A percentile compares a stretch with the other conserved stretches of the same genome.
These are phyloP conservation scores for Hypomontagnella submonticulosa DNA, from an alignment of 495 filamentous ascomycete genomes.

Conservation along the genomic window DNA sequence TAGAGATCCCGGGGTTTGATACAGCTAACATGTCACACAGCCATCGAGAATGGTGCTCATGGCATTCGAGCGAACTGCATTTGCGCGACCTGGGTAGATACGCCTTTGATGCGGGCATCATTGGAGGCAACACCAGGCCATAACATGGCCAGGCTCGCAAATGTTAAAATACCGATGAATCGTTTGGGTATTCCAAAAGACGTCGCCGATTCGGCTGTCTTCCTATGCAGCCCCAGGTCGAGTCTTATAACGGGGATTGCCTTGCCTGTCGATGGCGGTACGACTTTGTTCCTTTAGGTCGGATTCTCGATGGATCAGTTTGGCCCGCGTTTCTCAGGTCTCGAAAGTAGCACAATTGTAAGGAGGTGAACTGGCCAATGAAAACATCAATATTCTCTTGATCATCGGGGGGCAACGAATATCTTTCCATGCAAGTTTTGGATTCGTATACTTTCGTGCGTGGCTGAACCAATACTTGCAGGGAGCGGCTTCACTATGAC, in stretches of 20 bases:
- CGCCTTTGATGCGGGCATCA: conserved; percentile 50
- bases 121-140: neutral
- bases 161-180: conserved; percentile 44
- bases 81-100: conserved; percentile 56
- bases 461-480: no score
- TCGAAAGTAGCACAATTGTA: no score
- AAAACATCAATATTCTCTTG: no score
- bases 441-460: no score
- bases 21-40: conserved; percentile 33
- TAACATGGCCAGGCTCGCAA: neutral
- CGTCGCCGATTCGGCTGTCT: conserved; percentile 56
- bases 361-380: no score
- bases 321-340: no score
- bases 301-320: no score
- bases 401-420: no score
- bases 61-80: conserved; percentile 59
- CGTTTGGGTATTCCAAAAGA: conserved; percentile 54
- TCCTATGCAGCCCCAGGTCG: conserved; percentile 55
- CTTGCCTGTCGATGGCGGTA: conserved; percentile 48
- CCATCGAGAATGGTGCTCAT: conserved; percentile 46
- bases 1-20: no score
- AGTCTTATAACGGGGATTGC: conserved; percentile 51
- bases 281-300: no score
- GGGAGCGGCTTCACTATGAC: no score
- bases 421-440: no score